A percentile compares a stretch with the other conserved stretches of the same genome.
phyloP scores from a whole-genome alignment of 2,329 filamentous ascomycete species.

The Talaromyces marneffei region DNA sequence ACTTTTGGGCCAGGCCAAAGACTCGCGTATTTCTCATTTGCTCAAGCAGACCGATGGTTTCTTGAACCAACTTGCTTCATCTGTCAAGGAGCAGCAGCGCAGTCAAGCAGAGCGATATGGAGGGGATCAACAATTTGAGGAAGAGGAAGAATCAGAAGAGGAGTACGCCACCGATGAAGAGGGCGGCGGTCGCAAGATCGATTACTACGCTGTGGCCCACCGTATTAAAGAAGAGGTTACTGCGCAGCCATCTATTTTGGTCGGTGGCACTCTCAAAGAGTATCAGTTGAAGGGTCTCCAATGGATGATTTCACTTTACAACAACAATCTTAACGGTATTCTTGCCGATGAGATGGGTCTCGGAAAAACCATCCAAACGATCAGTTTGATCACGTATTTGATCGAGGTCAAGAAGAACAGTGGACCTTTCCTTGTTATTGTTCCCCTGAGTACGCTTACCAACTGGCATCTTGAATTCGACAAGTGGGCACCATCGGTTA shows the following conservation, averaged over 20 bases:
- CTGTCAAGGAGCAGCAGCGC: conserved; percentile 89
- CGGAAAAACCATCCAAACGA: conserved; percentile 98
- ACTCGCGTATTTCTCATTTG: conserved; percentile 96
- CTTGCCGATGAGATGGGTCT: conserved; percentile 99
- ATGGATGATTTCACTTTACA: conserved; percentile 99
- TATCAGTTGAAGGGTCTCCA: conserved; percentile 98
- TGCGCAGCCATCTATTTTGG: conserved; percentile 74
- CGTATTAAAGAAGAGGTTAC: conserved; percentile 88
- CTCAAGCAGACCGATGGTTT: conserved; percentile 97
- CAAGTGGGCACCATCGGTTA: conserved; percentile 89
- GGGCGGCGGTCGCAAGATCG: conserved; percentile 70
- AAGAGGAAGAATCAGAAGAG: conserved; percentile 63
- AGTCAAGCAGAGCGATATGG: conserved; percentile 74
- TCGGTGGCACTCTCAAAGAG: conserved; percentile 90
- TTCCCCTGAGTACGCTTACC: conserved; percentile 90
- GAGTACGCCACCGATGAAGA: conserved; percentile 48
- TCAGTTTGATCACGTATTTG: conserved; percentile 93
- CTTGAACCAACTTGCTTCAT: conserved; percentile 88
- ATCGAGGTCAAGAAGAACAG: conserved; percentile 91
- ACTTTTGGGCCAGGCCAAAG: conserved; percentile 94
- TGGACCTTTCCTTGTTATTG: conserved; percentile 92
- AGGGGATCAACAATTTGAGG: conserved; percentile 50
- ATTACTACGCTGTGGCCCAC: conserved; percentile 98
- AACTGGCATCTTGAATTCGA: conserved; percentile 99
- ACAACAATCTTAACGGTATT: conserved; percentile 99